Percentiles rank a stretch among this genome's conserved stretches.
These are phyloP conservation scores for Aspergillus pseudonomiae DNA, from an alignment of 2,329 filamentous ascomycete genomes.

Conservation along the genomic window DNA sequence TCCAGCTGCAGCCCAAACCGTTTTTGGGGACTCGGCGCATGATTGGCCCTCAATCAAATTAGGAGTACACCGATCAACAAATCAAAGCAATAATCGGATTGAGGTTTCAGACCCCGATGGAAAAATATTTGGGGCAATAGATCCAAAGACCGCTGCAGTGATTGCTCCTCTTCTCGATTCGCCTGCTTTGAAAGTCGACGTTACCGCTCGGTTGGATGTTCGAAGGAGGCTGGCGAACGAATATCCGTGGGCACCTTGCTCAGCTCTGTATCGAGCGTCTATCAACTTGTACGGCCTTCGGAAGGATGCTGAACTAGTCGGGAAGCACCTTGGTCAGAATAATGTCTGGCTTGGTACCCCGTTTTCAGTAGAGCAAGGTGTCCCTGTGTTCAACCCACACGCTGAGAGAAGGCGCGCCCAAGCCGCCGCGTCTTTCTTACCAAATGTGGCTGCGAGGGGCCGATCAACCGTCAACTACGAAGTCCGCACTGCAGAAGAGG, in stretches of 20 bases:
- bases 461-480: conserved; percentile 39
- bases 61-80: conserved; percentile 62
- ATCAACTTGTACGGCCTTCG: conserved; percentile 80
- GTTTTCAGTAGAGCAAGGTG: conserved; percentile 66
- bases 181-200: conserved; percentile 64
- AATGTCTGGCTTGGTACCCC: conserved; percentile 70
- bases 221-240: conserved; percentile 68
- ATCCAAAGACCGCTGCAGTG: conserved; percentile 66
- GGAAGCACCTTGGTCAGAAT: conserved; percentile 66
- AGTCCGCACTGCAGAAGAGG: conserved; percentile 77
- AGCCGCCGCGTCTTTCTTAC: conserved; percentile 36
- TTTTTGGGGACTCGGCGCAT: conserved; percentile 56
- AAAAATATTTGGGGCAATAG: conserved; percentile 74
- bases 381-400: conserved; percentile 78
- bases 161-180: conserved; percentile 75
- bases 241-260: conserved; percentile 63
- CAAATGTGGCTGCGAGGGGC: conserved; percentile 27
- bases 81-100: conserved; percentile 61
- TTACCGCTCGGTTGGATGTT: conserved; percentile 70
- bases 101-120: conserved; percentile 73
- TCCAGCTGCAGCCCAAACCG: conserved; percentile 58
- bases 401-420: conserved; percentile 51
- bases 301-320: conserved; percentile 66
- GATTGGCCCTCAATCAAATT: conserved; percentile 77
- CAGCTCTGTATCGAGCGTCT: conserved; percentile 64